Evolutionary conservation across 345 rosid genomes (phyloP), one percentile per base, ranked within the genome.

Genomic region (Eucalyptus viminalis): DNA sequence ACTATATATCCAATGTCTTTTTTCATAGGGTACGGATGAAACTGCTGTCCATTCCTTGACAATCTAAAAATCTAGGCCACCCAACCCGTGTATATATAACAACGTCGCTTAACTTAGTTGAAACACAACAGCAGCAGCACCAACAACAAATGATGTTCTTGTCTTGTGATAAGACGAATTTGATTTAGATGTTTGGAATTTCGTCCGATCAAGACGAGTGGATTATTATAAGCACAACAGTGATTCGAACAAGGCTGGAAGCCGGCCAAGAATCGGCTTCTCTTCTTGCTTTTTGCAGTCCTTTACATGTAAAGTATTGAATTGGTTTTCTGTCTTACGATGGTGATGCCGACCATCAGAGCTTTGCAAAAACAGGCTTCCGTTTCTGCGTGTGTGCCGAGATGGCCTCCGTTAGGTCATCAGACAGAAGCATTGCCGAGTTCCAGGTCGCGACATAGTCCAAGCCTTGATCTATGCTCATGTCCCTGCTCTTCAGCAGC

Each of bases 391-490:
- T 15, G 22, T 90, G 91, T 6, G 99, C 96, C 14, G 93, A 91
- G 14, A 95, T 58, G 5, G 98, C 98, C 89, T 97, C 96, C 8
- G 31, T 91, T 29, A 95, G 92, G 92, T 97, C 99, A 37, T 94
- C 89, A 1, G 98, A 97, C 62, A 95, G 45, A 67, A 97, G 95
- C 98, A 96, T 93, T 10, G 94, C 93, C 4, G 98, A 94, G 92
- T 97, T 97, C 98, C 99, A 97, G 87, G 97, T 95, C 0, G 99
- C 97, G 5, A 95, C 95, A 34, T 96, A 96, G 90, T 97, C 99
- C 92, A 97, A 91, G 4, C 98, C 99, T 92, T 97, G 98, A 14
- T 95, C 99, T 58, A 96, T 11, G 49, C 83, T 97, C 92, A 94
- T n/a, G 29, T 97, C 99, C 88, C 97, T 91, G 90, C 97, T 92